Percentiles rank a stretch among this genome's conserved stretches.
Evolutionary conservation across 176 grass and related monocot genomes (phyloP).

Genomic region (Lolium perenne): DNA sequence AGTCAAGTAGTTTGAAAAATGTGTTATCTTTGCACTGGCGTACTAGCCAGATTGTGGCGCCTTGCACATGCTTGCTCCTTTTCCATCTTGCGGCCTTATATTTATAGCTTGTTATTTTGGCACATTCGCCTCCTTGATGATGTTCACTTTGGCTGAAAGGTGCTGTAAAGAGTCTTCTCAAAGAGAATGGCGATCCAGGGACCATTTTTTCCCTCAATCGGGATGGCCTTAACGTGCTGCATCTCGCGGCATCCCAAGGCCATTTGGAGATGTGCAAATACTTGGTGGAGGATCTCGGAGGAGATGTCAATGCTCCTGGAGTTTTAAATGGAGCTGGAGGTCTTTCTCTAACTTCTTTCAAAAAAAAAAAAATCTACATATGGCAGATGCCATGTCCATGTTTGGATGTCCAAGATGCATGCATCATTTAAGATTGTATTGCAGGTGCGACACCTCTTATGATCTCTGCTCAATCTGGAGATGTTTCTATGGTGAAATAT

Average conservation of each 20-base stretch:
- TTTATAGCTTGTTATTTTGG: background rate
- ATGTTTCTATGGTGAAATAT: no score
- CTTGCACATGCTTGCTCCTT: background rate
- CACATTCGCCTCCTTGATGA: background rate
- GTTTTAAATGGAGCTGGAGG: background rate
- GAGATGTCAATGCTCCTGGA: constrained; percentile 20
- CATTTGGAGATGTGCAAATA: constrained; percentile 44
- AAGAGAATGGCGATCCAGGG: background rate
- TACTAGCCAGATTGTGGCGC: background rate
- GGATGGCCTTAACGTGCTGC: background rate
- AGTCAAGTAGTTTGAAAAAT: background rate
- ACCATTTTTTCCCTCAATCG: background rate
- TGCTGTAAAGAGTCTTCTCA: background rate
- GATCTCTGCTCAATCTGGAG: no score
- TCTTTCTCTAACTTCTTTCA: background rate
- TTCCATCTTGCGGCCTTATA: background rate
- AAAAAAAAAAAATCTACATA: no score
- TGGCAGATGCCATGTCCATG: background rate
- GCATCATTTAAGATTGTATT: no score
- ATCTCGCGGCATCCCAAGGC: background rate
- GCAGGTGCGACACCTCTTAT: no score
- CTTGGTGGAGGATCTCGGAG: constrained; percentile 38
- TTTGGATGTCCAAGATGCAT: background rate
- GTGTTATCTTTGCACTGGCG: background rate
- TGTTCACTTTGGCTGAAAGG: background rate